Evolutionary conservation across 768 basidiomycete species (phyloP).

Genomic region (Lactarius evosmus): DNA sequence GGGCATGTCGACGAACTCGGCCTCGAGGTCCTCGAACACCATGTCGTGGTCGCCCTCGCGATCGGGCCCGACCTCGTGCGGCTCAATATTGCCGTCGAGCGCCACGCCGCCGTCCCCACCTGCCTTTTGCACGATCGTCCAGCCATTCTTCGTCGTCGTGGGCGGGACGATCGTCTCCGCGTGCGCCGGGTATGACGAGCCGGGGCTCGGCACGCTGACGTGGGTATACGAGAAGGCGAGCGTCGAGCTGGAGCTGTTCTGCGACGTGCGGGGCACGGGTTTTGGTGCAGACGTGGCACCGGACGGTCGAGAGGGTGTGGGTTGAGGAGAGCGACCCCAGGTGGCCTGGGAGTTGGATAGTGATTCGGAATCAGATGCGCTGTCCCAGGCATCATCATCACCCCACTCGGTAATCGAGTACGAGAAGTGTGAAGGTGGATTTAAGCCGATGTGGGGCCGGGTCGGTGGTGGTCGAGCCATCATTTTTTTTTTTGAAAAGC

Average conservation of each 20-base stretch:
- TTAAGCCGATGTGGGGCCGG: conserved; percentile 29
- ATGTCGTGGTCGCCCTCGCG: conserved; percentile 21
- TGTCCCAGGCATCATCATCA: conserved; percentile 39
- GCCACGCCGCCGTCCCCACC: background rate
- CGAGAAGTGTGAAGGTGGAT: conserved; percentile 27
- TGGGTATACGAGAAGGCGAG: conserved; percentile 29
- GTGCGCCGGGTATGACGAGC: conserved; percentile 24
- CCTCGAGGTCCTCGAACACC: conserved; percentile 23
- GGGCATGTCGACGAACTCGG: conserved; percentile 25
- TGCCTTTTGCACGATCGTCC: conserved; percentile 27
- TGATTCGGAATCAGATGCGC: conserved; percentile 34
- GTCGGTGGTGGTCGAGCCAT: conserved; percentile 31
- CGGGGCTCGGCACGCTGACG: conserved; percentile 25
- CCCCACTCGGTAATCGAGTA: conserved; percentile 31
- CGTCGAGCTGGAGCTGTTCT: conserved; percentile 27
- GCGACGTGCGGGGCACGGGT: conserved; percentile 23
- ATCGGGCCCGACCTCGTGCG: conserved; percentile 1
- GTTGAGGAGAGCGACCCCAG: conserved; percentile 22
- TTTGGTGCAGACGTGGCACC: conserved; percentile 15
- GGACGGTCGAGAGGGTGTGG: conserved; percentile 10
- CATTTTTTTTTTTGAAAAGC: conserved; percentile 5
- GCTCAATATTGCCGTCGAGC: conserved; percentile 3
- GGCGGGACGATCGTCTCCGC: conserved; percentile 17
- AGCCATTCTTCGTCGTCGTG: conserved; percentile 25
- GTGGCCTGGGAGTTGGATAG: conserved; percentile 15